Evolutionary conservation across 2,329 filamentous ascomycete genomes (phyloP).

Genomic region (Aspergillus ibericus): DNA sequence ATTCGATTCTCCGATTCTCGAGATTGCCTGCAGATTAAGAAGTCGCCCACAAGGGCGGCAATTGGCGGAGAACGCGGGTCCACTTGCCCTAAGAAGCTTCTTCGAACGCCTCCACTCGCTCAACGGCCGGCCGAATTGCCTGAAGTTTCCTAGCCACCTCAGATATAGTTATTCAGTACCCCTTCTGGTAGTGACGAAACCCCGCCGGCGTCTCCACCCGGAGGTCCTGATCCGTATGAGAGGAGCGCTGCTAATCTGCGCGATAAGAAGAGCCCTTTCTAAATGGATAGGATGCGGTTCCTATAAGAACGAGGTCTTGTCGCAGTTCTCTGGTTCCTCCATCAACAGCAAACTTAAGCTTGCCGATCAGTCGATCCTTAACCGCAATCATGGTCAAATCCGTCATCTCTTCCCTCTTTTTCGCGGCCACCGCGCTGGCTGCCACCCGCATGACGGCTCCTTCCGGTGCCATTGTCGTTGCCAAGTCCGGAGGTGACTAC

Average conservation of each 20-base stretch:
- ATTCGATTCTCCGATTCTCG: background rate
- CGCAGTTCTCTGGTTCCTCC: background rate
- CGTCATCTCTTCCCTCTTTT: slow-evolving; percentile 12
- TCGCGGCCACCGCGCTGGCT: slow-evolving; percentile 20
- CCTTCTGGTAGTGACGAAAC: background rate
- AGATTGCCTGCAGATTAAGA: background rate
- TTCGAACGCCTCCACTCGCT: background rate
- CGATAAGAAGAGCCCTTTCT: background rate
- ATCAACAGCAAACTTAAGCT: background rate
- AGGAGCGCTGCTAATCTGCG: background rate
- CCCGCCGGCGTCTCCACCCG: slow-evolving; percentile 5
- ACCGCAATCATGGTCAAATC: slow-evolving; percentile 9
- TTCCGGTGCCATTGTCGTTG: slow-evolving; percentile 25
- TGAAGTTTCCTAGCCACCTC: slow-evolving; percentile 6
- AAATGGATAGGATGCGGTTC: background rate
- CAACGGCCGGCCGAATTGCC: background rate
- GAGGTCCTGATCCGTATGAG: slow-evolving; percentile 8
- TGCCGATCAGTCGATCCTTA: slow-evolving; percentile 3
- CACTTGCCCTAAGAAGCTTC: slow-evolving; percentile 6
- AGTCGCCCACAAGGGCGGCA: background rate
- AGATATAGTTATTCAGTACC: slow-evolving; percentile 6
- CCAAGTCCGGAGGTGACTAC: slow-evolving; percentile 26
- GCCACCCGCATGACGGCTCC: slow-evolving; percentile 27
- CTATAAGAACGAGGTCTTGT: background rate
- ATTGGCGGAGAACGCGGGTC: background rate